phyloP scores from a whole-genome alignment of 441 rosid species.

The Viola pubescens region DNA sequence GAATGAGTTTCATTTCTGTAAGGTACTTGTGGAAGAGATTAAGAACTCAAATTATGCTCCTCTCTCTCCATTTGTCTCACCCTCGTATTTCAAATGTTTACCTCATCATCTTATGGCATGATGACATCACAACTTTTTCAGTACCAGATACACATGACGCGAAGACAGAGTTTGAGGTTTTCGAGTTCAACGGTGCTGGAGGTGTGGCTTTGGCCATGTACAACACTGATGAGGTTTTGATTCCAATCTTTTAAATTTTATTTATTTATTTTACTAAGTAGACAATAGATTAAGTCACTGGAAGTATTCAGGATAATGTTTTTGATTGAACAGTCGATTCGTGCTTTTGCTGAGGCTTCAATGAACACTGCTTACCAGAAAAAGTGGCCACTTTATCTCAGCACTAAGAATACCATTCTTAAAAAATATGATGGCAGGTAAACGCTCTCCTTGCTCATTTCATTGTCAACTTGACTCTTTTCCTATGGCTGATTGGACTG shows the following conservation, averaged over 20 bases:
- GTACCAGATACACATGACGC: slow-evolving; percentile 44
- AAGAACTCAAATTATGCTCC: neutral
- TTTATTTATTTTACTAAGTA: neutral
- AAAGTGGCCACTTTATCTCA: slow-evolving; percentile 93
- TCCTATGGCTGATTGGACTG: slow-evolving; percentile 6
- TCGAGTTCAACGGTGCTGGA: slow-evolving; percentile 57
- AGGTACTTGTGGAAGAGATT: neutral
- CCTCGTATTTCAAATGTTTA: neutral
- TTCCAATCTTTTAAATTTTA: neutral
- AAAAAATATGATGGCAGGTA: slow-evolving; percentile 94
- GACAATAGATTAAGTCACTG: neutral
- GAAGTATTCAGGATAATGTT: neutral
- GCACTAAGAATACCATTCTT: slow-evolving; percentile 93
- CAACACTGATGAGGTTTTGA: slow-evolving; percentile 72
- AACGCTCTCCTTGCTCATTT: neutral
- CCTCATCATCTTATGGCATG: slow-evolving; percentile 6
- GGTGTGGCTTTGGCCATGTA: slow-evolving; percentile 84
- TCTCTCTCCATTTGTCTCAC: neutral
- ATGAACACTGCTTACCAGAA: slow-evolving; percentile 88
- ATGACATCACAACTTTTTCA: slow-evolving; percentile 23
- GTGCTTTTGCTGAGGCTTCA: slow-evolving; percentile 84
- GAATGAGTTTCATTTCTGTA: neutral
- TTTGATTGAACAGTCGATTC: slow-evolving; percentile 53
- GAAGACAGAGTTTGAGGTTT: slow-evolving; percentile 60
- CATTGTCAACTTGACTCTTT: neutral